Evolutionary conservation across 441 rosid species (phyloP), one percentile per base, ranked within the genome.

Genomic region (Arabidopsis lyrata): DNA sequence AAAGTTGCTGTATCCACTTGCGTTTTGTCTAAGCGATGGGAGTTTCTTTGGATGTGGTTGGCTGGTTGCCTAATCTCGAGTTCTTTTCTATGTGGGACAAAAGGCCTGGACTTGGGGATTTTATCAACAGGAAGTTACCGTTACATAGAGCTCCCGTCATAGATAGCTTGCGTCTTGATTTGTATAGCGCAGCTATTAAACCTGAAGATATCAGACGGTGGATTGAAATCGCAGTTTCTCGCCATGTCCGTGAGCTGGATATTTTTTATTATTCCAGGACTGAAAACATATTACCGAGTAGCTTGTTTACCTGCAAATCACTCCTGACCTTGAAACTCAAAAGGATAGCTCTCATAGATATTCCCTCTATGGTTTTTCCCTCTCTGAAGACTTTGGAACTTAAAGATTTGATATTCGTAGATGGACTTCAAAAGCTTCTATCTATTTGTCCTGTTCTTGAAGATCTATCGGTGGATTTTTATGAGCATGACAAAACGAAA

Each of bases 41-140:
- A 61, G 36, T 62, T 62, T 42, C 32, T 62, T 27, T 68, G 64
- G 73, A 31, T 68, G 73, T 56, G n/a, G 53, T n/a, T n/a, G n/a
- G n/a, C n/a, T n/a, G n/a, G n/a, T 45, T 44, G 49, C 41, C 59
- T 24, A 70, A 0, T 15, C 75, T 60, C 13, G 22, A 70, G 0
- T 49, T 8, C 53, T 0, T 0, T 49, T 10, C 1, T 16, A 24
- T 4, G 27, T 24, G 27, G 4, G 27, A 2, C 27, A 0, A 27
- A 49, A 2, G 4, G 55, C n/a, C n/a, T 49, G 31, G 1, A 1
- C 29, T 49, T 49, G 0, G 31, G 7, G n/a, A 20, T 20, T 50
- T 50, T 50, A 20, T 22, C n/a, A 0, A 50, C 3, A 50, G 22
- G 31, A 20, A 22, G 4, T n/a, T 50, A 8, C 31, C 55, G 5